Percentiles rank a stretch among this genome's conserved stretches.
phyloP scores from a whole-genome alignment of 805 yeast species.

The Cyberlindnera amylophila region DNA sequence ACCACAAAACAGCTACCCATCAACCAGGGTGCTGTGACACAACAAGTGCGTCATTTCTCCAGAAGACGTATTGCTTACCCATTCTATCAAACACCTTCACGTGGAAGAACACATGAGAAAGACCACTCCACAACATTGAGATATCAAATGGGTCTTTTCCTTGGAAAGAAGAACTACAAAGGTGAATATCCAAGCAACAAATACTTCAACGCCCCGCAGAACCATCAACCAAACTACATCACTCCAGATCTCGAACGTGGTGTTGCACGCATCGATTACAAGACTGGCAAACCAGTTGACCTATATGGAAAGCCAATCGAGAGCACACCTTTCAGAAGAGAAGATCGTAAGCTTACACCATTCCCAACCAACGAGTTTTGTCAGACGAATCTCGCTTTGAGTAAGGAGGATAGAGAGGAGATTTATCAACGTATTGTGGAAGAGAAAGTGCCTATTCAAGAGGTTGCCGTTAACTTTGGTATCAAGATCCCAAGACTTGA shows the following conservation, averaged over 20 bases:
- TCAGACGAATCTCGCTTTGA: constrained; percentile 58
- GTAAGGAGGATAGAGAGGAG: constrained; percentile 53
- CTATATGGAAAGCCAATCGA: constrained; percentile 19
- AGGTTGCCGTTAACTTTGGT: constrained; percentile 74
- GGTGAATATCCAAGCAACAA: constrained; percentile 80
- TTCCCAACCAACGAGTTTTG: constrained; percentile 76
- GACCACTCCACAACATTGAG: constrained; percentile 51
- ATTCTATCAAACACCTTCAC: constrained; percentile 41
- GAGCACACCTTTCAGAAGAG: constrained; percentile 6
- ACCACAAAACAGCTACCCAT: constrained; percentile 4
- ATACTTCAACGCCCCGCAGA: constrained; percentile 61
- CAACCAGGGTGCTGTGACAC: constrained; percentile 10
- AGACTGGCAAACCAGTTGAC: constrained; percentile 30
- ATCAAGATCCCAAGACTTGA: constrained; percentile 83
- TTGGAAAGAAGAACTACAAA: constrained; percentile 80
- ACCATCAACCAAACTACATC: constrained; percentile 72
- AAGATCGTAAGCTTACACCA: constrained; percentile 50
- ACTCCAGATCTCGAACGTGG: constrained; percentile 49
- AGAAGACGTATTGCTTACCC: constrained; percentile 54
- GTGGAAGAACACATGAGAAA: constrained; percentile 38
- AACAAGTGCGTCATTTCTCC: constrained; percentile 44
- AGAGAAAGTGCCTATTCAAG: constrained; percentile 58
- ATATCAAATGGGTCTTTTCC: constrained; percentile 63
- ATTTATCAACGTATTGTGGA: constrained; percentile 55
- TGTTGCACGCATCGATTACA: constrained; percentile 31